Evolutionary conservation across 371 early-diverging fungal species (phyloP).

Genomic region (Haplosporangium sp.): DNA sequence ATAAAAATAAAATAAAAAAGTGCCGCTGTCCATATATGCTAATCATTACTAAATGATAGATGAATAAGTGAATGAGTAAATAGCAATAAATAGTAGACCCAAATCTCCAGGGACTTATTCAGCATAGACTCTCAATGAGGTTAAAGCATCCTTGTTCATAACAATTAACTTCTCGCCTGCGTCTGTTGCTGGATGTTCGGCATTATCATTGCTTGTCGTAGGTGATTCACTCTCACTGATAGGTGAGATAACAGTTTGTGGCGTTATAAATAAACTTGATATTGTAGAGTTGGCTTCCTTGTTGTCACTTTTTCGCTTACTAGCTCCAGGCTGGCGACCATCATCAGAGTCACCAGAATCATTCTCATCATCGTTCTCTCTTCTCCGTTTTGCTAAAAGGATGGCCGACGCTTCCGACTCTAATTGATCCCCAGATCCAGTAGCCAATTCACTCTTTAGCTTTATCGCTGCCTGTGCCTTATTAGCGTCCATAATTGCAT

Average conservation of each 20-base stretch:
- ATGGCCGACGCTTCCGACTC: neutral
- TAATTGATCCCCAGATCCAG: neutral
- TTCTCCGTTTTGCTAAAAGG: constrained; percentile 1
- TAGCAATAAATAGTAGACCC: neutral
- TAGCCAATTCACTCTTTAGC: constrained; percentile 9
- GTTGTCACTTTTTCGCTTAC: neutral
- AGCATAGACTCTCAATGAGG: neutral
- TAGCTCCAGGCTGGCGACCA: neutral
- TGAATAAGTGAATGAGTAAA: neutral
- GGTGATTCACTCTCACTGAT: neutral
- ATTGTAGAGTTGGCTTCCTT: neutral
- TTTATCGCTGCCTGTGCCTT: neutral
- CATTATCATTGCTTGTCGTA: neutral
- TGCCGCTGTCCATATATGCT: too few relatives aligned
- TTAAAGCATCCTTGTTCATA: neutral
- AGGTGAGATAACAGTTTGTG: neutral
- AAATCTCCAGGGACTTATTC: neutral
- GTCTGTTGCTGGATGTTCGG: neutral
- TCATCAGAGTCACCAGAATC: neutral
- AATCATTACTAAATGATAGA: neutral
- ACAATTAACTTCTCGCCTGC: neutral
- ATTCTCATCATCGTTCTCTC: neutral
- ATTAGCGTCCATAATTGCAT: too few relatives aligned
- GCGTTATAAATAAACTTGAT: neutral
- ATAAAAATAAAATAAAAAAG: neutral